Base-by-base conservation (phyloP, 1,284 basidiomycete species). In the Xerocomus amazonicus region DNA sequence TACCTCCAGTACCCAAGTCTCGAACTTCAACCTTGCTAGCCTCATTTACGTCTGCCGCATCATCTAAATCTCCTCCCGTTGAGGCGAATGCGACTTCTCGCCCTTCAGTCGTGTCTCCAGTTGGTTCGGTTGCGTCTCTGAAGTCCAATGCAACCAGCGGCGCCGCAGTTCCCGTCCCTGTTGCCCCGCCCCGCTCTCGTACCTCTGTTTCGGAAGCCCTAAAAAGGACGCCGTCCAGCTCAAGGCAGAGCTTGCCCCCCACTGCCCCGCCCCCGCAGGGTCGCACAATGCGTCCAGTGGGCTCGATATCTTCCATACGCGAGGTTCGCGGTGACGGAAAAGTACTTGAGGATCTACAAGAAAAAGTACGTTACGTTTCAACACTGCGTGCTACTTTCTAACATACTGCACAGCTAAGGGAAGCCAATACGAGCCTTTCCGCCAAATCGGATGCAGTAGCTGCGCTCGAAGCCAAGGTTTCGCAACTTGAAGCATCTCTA, bases 291-390 rank as follows among this genome's bases (percentile, higher is more conserved):
- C 74, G 79, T 32, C 67, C 77, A 19, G 59, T 77, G 26, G 70
- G 74, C 13, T 88, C 87, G 4, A 80, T 89, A 43, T 77, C 84
- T 12, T 86, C 87, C 4, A 81, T 89, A 51, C 78, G 73, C 52
- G 87, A 87, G 58, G 72, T 84, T 10, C 79, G 77, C 55, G 83
- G 81, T 56, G 81, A 83, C 56, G 71, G 64, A n/a, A 78, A 78
- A 57, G 74, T 66, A 14, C 56, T 80, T 23, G 75, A 77, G 47
- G 83, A 81, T 47, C 57, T 88, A 19, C 81, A 84, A 62, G 69
- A 62, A 47, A 82, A 87, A 77, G 87, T 80, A 59, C 43, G 69
- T 58, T 39, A 3, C 47, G 41, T 40, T 36, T 23, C 37, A 28
- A 47, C 52, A 54, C 32, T 51, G 45, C 19, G 43, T n/a, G 39